Conservation (phyloP, 495 filamentous ascomycete genomes). For the Penicillium roqueforti region DNA sequence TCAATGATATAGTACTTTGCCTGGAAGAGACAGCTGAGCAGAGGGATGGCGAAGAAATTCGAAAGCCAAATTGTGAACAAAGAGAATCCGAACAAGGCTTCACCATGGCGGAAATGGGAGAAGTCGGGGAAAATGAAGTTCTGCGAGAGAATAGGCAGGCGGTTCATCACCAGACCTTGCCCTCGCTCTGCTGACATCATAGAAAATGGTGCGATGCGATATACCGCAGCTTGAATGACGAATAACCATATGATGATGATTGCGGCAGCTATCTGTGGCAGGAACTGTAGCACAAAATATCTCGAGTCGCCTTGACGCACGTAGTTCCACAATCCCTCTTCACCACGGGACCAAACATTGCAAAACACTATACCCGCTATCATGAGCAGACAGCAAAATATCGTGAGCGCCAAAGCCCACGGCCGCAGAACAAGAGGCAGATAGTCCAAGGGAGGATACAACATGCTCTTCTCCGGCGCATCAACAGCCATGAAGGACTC, state of each 20-base stretch:
- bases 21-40: conserved; percentile 63
- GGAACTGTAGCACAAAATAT: conserved; percentile 84
- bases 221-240: conserved; percentile 67
- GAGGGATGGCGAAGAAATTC: conserved; percentile 58
- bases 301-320: conserved; percentile 57
- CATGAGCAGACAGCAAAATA: conserved; percentile 64
- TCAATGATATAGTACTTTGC: conserved; percentile 46
- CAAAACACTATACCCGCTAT: conserved; percentile 65
- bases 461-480: conserved; percentile 38
- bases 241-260: conserved; percentile 71
- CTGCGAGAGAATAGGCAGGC: conserved; percentile 39
- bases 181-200: conserved; percentile 59
- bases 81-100: conserved; percentile 51
- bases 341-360: conserved; percentile 63
- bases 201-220: conserved; percentile 72
- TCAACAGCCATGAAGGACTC: conserved; percentile 54
- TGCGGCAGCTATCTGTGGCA: conserved; percentile 73
- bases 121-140: conserved; percentile 58
- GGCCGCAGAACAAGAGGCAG: conserved; percentile 64
- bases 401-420: conserved; percentile 52
- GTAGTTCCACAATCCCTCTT: conserved; percentile 64
- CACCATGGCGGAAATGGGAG: conserved; percentile 52
- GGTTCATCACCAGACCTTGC: conserved; percentile 36
- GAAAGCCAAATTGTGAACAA: conserved; percentile 58
- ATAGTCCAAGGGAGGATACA: conserved; percentile 56